Percentiles rank a stretch among this genome's conserved stretches.
Evolutionary conservation across 768 basidiomycete species (phyloP).

Genomic region (Amanita inopinata): DNA sequence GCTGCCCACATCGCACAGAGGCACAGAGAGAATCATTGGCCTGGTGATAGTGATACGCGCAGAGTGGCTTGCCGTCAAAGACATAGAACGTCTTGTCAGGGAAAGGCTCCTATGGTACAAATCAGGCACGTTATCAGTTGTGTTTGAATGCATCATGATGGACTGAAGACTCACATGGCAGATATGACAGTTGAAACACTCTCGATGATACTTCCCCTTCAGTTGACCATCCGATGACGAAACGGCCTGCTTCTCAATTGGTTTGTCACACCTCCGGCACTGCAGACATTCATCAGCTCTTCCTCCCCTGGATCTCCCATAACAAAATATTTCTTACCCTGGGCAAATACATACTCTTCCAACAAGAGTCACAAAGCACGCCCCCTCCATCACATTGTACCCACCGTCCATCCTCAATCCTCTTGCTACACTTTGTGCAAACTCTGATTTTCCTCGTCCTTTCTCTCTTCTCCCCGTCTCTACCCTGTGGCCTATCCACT

Average conservation of each 20-base stretch:
- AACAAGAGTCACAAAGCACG: conserved; percentile 82
- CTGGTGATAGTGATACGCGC: conserved; percentile 90
- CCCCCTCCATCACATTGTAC: conserved; percentile 66
- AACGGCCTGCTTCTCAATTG: conserved; percentile 88
- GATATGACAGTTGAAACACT: conserved; percentile 81
- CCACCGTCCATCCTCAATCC: conserved; percentile 76
- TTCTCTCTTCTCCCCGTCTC: conserved; percentile 18
- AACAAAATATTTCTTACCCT: conserved; percentile 42
- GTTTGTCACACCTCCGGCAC: conserved; percentile 81
- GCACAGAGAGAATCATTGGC: conserved; percentile 85
- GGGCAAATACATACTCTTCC: conserved; percentile 95
- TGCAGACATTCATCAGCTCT: conserved; percentile 18
- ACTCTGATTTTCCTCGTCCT: conserved; percentile 27
- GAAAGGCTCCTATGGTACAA: conserved; percentile 60
- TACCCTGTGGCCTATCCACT: conserved; percentile 15
- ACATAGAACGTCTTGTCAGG: conserved; percentile 91
- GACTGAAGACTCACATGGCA: conserved; percentile 49
- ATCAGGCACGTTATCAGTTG: too few relatives aligned
- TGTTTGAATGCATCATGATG: too few relatives aligned
- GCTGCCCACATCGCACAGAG: conserved; percentile 66
- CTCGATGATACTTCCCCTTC: conserved; percentile 90
- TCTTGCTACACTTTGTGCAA: conserved; percentile 62
- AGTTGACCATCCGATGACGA: conserved; percentile 89
- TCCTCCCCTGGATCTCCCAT: conserved; percentile 5
- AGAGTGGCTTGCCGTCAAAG: conserved; percentile 81